Evolutionary conservation across 805 yeast genomes (phyloP).

Genomic region (Lachancea lanzarotensis): DNA sequence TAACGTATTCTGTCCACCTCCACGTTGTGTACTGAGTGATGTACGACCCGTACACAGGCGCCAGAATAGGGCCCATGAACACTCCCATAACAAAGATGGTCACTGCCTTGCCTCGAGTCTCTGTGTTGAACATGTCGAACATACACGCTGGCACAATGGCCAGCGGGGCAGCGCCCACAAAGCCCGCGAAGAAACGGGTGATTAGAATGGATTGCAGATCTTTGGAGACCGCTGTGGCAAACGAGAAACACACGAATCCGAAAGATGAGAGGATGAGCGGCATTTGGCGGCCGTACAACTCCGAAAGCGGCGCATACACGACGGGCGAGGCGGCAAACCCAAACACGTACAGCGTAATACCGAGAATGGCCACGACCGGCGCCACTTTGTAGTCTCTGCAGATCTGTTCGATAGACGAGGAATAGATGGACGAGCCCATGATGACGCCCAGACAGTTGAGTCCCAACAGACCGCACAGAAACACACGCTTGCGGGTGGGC

Average conservation of each 20-base stretch:
- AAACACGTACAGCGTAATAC: slow-evolving; percentile 74
- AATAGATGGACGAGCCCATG: slow-evolving; percentile 79
- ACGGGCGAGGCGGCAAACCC: slow-evolving; percentile 94
- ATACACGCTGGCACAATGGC: slow-evolving; percentile 83
- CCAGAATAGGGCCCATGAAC: slow-evolving; percentile 31
- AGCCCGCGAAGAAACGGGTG: slow-evolving; percentile 74
- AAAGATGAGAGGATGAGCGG: slow-evolving; percentile 53
- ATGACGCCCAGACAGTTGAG: slow-evolving; percentile 47
- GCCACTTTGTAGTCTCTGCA: slow-evolving; percentile 53
- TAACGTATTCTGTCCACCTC: slow-evolving; percentile 76
- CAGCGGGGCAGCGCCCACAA: slow-evolving; percentile 77
- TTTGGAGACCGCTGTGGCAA: slow-evolving; percentile 73
- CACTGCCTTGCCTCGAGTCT: slow-evolving; percentile 68
- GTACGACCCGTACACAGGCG: slow-evolving; percentile 23
- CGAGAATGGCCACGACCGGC: slow-evolving; percentile 61
- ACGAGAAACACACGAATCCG: slow-evolving; percentile 52
- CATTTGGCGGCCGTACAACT: slow-evolving; percentile 62
- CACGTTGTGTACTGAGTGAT: slow-evolving; percentile 64
- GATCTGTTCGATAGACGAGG: slow-evolving; percentile 50
- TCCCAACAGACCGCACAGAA: slow-evolving; percentile 43
- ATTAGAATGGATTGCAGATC: slow-evolving; percentile 71
- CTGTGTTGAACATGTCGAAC: slow-evolving; percentile 70
- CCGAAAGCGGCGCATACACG: slow-evolving; percentile 86
- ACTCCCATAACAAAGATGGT: slow-evolving; percentile 65
- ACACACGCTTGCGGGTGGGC: slow-evolving; percentile 44